Percentiles rank a stretch among this genome's conserved stretches.
phyloP scores from a whole-genome alignment of 139 green algal genomes.

The Asterochloris erici region DNA sequence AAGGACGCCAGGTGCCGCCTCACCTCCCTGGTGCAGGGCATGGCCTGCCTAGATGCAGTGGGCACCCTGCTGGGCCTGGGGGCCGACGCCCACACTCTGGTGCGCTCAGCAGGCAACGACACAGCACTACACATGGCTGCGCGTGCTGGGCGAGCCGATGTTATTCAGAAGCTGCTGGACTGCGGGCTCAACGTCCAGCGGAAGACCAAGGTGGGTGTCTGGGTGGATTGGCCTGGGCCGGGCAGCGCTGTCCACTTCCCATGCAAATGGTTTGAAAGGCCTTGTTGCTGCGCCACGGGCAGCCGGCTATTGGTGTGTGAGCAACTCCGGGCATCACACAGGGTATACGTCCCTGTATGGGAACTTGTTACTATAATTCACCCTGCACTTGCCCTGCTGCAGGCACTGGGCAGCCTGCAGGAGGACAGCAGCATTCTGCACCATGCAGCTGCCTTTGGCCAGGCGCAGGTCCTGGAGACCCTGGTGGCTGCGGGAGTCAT shows the following conservation, averaged over 20 bases:
- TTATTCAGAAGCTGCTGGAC: constrained; percentile 30
- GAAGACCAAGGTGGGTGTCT: constrained; percentile 9
- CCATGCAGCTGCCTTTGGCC: constrained; percentile 60
- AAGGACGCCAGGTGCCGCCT: no score
- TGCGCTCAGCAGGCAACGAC: constrained; percentile 35
- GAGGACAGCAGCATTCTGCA: constrained; percentile 55
- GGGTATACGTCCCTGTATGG: no score
- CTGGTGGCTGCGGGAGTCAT: constrained; percentile 45
- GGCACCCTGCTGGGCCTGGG: constrained; percentile 49
- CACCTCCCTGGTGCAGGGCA: constrained; percentile 28
- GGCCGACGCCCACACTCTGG: constrained; percentile 27
- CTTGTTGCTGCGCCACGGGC: no score
- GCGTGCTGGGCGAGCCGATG: constrained; percentile 40
- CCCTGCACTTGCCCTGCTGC: not conserved
- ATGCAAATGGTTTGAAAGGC: no score
- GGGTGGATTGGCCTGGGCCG: no score
- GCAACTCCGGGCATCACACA: no score
- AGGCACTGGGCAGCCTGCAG: constrained; percentile 5
- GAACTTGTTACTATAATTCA: no score
- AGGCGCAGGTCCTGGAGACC: constrained; percentile 40
- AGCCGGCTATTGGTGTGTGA: no score
- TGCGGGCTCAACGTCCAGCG: constrained; percentile 1
- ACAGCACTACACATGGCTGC: constrained; percentile 58
- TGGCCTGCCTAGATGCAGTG: constrained; percentile 52
- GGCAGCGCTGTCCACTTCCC: no score